These are phyloP conservation scores for Diaporthe sp. DNA, from an alignment of 2,329 filamentous ascomycete genomes.

Conservation along the genomic window DNA sequence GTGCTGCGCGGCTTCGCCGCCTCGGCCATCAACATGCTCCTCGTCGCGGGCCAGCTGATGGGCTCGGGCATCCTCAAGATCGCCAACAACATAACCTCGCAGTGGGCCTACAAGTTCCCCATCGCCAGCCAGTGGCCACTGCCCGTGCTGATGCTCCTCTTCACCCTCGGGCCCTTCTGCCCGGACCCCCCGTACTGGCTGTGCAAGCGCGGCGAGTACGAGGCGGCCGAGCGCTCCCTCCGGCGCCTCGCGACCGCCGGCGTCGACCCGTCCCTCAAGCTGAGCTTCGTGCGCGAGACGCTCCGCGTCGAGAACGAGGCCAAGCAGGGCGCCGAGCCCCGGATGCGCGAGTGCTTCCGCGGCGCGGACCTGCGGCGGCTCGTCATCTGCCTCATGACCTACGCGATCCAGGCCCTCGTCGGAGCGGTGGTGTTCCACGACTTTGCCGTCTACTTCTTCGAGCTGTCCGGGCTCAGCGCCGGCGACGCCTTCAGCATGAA, in stretches of 20 bases:
- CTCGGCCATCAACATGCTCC: slow-evolving; percentile 49
- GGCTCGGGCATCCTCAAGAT: slow-evolving; percentile 40
- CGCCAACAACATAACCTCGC: slow-evolving; percentile 10
- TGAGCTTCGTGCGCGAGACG: slow-evolving; percentile 49
- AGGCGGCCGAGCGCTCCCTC: slow-evolving; percentile 25
- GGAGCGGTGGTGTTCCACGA: slow-evolving; percentile 48
- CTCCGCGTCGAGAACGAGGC: slow-evolving; percentile 44
- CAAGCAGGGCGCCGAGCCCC: slow-evolving; percentile 37
- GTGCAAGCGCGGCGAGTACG: slow-evolving; percentile 32
- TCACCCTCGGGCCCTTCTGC: slow-evolving; percentile 13
- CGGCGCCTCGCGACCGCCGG: slow-evolving; percentile 27
- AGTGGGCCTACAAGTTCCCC: slow-evolving; percentile 35
- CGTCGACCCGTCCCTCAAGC: slow-evolving; percentile 46
- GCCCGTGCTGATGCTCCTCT: slow-evolving; percentile 34
- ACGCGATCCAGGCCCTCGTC: slow-evolving; percentile 48
- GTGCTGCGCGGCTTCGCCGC: slow-evolving; percentile 49
- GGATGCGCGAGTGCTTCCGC: slow-evolving; percentile 46
- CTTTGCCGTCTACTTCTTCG: slow-evolving; percentile 49
- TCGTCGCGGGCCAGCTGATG: slow-evolving; percentile 51
- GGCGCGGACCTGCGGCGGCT: slow-evolving; percentile 46
- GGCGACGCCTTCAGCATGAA: slow-evolving; percentile 56
- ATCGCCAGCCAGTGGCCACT: slow-evolving; percentile 36
- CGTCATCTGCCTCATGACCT: slow-evolving; percentile 45
- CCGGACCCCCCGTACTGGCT: slow-evolving; percentile 38
- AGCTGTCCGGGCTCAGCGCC: slow-evolving; percentile 45